These are phyloP conservation scores for Sanguinoderma infundibulare DNA, from an alignment of 1,284 basidiomycete species.

Conservation along the genomic window DNA sequence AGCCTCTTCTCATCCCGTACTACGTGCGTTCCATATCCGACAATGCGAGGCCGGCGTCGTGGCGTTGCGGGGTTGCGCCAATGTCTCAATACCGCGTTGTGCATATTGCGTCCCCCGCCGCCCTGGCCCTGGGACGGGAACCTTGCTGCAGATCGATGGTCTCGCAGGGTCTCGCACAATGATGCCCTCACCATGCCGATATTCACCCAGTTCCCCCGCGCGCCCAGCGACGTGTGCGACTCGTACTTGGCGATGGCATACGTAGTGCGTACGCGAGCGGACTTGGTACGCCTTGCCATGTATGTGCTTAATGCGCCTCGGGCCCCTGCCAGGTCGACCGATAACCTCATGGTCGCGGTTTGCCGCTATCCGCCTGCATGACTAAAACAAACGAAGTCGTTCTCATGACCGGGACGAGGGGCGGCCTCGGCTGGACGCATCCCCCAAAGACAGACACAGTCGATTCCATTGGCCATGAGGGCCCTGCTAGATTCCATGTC, in stretches of 20 bases:
- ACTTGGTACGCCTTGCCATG: conserved; percentile 2
- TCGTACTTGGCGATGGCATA: not conserved
- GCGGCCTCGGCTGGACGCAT: not conserved
- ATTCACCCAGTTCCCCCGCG: too few species aligned
- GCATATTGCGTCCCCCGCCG: not conserved
- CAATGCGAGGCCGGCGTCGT: not conserved
- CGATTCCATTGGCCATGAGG: not conserved
- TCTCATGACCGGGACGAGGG: conserved; percentile 12
- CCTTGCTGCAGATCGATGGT: not conserved
- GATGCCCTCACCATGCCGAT: too few species aligned
- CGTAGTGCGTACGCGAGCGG: too few species aligned
- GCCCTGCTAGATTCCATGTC: not conserved
- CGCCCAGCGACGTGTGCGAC: not conserved
- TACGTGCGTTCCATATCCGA: not conserved
- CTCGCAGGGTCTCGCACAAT: not conserved
- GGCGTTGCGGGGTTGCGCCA: not conserved
- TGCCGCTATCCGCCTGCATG: conserved; percentile 12
- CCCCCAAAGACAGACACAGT: conserved; percentile 8
- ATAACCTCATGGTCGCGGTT: conserved; percentile 24
- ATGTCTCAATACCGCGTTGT: not conserved
- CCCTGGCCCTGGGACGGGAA: not conserved
- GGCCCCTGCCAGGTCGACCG: conserved; percentile 12
- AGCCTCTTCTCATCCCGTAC: too few species aligned
- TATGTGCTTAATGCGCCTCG: conserved; percentile 2
- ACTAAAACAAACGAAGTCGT: conserved; percentile 1